Evolutionary conservation across 345 rosid genomes (phyloP).

Genomic region (Adansonia digitata): DNA sequence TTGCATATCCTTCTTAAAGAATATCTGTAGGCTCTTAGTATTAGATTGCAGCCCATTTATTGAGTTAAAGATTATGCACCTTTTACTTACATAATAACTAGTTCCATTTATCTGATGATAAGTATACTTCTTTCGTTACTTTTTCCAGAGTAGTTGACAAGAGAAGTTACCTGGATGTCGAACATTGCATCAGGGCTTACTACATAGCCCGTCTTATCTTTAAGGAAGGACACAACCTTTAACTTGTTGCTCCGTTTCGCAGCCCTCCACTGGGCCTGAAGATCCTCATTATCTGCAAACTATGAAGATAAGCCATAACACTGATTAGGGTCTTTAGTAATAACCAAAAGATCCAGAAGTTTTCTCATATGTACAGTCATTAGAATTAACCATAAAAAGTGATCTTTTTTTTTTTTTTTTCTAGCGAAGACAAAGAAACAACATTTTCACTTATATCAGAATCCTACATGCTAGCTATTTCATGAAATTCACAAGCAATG

Average conservation of each 20-base stretch:
- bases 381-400: not conserved
- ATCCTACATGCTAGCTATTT: not conserved
- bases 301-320: slow-evolving; percentile 23
- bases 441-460: not conserved
- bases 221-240: slow-evolving; percentile 58
- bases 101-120: not conserved
- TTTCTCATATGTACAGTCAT: not conserved
- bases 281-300: slow-evolving; percentile 72
- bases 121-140: not conserved
- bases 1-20: not conserved
- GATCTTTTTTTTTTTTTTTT: not conserved
- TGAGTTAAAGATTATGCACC: not conserved
- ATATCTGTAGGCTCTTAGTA: not conserved
- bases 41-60: not conserved
- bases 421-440: not conserved
- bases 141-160: not conserved
- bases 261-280: slow-evolving; percentile 59
- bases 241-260: slow-evolving; percentile 70
- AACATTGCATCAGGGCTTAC: slow-evolving; percentile 81
- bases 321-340: slow-evolving; percentile 15
- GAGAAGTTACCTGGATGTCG: slow-evolving; percentile 63
- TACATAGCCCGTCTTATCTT: slow-evolving; percentile 67
- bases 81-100: not conserved
- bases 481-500: not conserved
- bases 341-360: not conserved